Evolutionary conservation across 202 grass and related monocot genomes (phyloP).

Genomic region (Alloteropsis angusta): DNA sequence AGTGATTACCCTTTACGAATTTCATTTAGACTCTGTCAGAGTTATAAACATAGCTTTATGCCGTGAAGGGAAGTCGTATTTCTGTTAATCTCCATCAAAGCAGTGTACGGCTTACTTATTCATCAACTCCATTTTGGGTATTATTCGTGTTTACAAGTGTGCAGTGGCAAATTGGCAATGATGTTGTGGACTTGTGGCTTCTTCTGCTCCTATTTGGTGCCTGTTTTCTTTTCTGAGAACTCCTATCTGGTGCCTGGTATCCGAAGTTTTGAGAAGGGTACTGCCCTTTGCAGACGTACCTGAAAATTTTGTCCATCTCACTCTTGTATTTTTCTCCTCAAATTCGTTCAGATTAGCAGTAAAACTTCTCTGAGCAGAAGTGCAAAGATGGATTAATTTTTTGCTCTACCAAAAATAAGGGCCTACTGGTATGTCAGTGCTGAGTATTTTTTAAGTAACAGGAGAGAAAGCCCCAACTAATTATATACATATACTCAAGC

Average conservation of each 20-base stretch:
- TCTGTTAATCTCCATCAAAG: background rate
- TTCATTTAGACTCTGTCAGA: background rate
- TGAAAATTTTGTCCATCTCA: background rate
- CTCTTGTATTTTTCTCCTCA: background rate
- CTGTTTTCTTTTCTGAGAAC: too few relatives aligned
- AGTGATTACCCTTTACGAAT: background rate
- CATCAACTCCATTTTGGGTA: background rate
- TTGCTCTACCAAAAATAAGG: background rate
- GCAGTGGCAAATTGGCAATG: background rate
- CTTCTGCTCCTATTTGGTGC: background rate
- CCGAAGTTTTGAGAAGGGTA: background rate
- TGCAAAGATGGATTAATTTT: background rate
- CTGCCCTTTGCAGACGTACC: background rate
- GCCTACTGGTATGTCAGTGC: background rate
- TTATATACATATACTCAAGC: too few relatives aligned
- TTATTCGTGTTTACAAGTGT: background rate
- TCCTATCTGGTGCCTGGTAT: background rate
- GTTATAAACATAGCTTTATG: background rate
- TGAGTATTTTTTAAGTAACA: background rate
- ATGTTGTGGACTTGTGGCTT: too few relatives aligned
- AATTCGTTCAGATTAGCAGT: background rate
- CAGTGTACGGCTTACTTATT: background rate
- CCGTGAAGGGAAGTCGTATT: background rate
- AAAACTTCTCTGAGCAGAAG: background rate
- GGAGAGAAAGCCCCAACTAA: too few relatives aligned